A percentile compares a stretch with the other conserved stretches of the same genome.
Conservation (phyloP, 495 filamentous ascomycete genomes). For the Penicillium nucicola region DNA sequence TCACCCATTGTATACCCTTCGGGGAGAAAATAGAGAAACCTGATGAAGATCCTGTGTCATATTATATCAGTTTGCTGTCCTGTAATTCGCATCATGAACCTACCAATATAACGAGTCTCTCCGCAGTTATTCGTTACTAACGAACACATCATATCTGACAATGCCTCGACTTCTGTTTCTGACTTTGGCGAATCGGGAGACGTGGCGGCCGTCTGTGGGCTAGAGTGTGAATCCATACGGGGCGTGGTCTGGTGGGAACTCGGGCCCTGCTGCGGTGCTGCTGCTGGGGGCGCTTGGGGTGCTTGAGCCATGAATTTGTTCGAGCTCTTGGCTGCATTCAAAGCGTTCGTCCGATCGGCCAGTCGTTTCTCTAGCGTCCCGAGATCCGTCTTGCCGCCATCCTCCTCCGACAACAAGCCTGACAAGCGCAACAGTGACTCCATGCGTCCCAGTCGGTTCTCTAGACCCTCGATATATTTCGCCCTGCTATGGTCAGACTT, state of each 20-base stretch:
- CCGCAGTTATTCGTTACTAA: constrained; percentile 96
- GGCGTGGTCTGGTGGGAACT: constrained; percentile 46
- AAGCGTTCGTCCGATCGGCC: constrained; percentile 55
- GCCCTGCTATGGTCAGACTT: constrained; percentile 53
- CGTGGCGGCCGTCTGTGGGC: constrained; percentile 56
- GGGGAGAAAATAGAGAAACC: constrained; percentile 98
- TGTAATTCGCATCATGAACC: constrained; percentile 12
- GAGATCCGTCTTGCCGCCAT: constrained; percentile 83
- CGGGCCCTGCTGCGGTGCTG: constrained; percentile 22
- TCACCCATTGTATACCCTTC: constrained; percentile 98
- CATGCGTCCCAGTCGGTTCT: constrained; percentile 93
- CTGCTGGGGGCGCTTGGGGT: not conserved
- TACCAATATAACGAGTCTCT: constrained; percentile 96
- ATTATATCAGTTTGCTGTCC: constrained; percentile 10
- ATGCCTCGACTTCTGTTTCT: constrained; percentile 75
- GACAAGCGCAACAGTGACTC: constrained; percentile 84
- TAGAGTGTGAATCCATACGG: constrained; percentile 50
- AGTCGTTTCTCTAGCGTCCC: constrained; percentile 82
- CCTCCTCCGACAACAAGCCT: constrained; percentile 82
- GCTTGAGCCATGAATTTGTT: constrained; percentile 26
- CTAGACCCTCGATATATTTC: constrained; percentile 96
- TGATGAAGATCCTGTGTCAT: constrained; percentile 76
- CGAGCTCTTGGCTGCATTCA: constrained; percentile 36
- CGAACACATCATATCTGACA: constrained; percentile 99
- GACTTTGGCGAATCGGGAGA: constrained; percentile 56